Conservation (phyloP, 805 yeast species). For the Blastobotrys americana region DNA sequence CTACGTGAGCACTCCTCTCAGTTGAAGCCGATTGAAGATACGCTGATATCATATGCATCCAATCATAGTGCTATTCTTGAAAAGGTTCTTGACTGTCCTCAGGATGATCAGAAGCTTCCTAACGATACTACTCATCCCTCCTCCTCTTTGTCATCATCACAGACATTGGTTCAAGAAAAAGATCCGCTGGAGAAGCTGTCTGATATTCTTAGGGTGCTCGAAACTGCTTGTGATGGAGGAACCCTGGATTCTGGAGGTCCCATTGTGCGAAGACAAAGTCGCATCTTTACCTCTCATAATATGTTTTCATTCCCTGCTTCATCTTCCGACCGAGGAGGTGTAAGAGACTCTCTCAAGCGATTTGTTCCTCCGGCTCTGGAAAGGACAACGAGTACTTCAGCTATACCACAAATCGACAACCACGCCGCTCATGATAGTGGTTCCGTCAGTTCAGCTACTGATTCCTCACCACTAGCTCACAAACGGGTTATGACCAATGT, state of each 20-base stretch:
- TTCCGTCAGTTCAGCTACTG: too few relatives aligned
- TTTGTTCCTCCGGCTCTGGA: slow-evolving; percentile 1
- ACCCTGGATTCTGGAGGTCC: slow-evolving; percentile 7
- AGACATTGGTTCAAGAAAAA: neutral
- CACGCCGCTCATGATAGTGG: too few relatives aligned
- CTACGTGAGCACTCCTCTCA: slow-evolving; percentile 51
- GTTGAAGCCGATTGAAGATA: neutral
- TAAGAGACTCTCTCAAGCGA: too few relatives aligned
- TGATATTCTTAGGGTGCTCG: slow-evolving; percentile 3
- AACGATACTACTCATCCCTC: too few relatives aligned
- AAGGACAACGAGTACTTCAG: slow-evolving; percentile 9
- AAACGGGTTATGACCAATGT: slow-evolving; percentile 8
- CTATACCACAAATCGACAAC: too few relatives aligned
- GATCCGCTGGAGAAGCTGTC: slow-evolving; percentile 20
- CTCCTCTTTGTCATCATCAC: too few relatives aligned
- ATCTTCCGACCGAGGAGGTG: too few relatives aligned
- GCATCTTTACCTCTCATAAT: neutral
- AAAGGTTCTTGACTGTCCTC: neutral
- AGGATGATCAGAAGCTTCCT: too few relatives aligned
- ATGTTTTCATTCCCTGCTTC: too few relatives aligned
- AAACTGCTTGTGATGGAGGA: slow-evolving; percentile 5
- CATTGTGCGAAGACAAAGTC: slow-evolving; percentile 4
- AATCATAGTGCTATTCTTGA: too few relatives aligned
- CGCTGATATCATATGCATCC: neutral
- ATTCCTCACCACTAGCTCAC: too few relatives aligned